Evolutionary conservation across 805 yeast species (phyloP).

Genomic region (Dipodascopsis tothii): DNA sequence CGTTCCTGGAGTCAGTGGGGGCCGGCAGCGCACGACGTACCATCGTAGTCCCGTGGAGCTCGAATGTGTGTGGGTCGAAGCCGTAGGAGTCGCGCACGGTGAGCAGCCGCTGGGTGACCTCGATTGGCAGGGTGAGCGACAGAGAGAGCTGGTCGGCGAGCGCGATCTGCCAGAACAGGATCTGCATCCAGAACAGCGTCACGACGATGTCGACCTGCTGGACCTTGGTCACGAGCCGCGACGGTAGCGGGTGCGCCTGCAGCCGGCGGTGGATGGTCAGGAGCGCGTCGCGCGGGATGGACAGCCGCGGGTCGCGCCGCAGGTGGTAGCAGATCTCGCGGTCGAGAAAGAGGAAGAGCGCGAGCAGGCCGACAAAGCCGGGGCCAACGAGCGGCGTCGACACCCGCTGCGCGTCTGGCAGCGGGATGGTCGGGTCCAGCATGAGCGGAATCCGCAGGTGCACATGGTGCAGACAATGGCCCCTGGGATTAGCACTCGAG

Average conservation of each 20-base stretch:
- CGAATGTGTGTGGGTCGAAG: neutral
- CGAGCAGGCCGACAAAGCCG: neutral
- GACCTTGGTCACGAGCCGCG: neutral
- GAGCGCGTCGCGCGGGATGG: neutral
- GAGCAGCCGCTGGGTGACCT: neutral
- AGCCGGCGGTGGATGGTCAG: neutral
- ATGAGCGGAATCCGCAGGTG: neutral
- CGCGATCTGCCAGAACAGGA: slow-evolving; percentile 2
- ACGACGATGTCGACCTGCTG: slow-evolving; percentile 2
- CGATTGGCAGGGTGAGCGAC: slow-evolving; percentile 1
- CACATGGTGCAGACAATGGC: neutral
- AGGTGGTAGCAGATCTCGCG: neutral
- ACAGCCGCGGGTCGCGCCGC: neutral
- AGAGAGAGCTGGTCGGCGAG: neutral
- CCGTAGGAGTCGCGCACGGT: neutral
- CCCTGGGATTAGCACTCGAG: too few species aligned
- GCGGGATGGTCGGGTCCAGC: too few species aligned
- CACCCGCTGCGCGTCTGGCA: too few species aligned
- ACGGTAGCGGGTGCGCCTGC: neutral
- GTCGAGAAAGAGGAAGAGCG: neutral
- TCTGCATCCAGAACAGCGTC: slow-evolving; percentile 6
- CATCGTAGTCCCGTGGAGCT: neutral
- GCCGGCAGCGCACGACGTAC: neutral
- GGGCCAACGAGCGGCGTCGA: too few species aligned
- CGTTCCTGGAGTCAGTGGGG: neutral